phyloP scores from a whole-genome alignment of 2,329 filamentous ascomycete species.

The Scortechinia acanthostroma region DNA sequence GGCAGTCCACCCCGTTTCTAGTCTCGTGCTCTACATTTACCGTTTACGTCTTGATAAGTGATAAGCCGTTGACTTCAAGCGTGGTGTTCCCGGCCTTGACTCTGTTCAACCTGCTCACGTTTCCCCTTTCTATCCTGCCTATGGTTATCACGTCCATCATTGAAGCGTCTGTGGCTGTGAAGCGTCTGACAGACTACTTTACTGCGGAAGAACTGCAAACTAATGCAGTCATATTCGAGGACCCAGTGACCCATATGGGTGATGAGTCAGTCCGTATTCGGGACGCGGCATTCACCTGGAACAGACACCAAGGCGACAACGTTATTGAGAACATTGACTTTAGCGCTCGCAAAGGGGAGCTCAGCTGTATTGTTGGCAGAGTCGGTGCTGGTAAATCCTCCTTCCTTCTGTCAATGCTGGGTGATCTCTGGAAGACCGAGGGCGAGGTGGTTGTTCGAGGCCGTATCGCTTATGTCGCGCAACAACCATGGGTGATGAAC shows the following conservation, averaged over 20 bases:
- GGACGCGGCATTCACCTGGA: conserved; percentile 69
- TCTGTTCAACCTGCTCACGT: conserved; percentile 69
- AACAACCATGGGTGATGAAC: conserved; percentile 63
- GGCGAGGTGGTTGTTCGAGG: conserved; percentile 64
- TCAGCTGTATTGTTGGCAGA: conserved; percentile 65
- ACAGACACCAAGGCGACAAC: conserved; percentile 46
- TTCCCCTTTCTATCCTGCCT: conserved; percentile 65
- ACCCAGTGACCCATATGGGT: conserved; percentile 49
- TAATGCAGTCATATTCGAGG: conserved; percentile 54
- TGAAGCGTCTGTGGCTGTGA: conserved; percentile 65
- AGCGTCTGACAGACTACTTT: conserved; percentile 60
- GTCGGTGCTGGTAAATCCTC: conserved; percentile 71
- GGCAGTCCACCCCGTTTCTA: conserved; percentile 71
- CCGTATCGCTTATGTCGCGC: conserved; percentile 51
- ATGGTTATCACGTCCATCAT: conserved; percentile 76
- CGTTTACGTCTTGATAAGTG: conserved; percentile 61
- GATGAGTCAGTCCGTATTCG: conserved; percentile 62
- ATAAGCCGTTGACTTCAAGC: conserved; percentile 61
- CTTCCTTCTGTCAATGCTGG: conserved; percentile 61
- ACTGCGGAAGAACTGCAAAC: conserved; percentile 63
- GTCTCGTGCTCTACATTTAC: conserved; percentile 72
- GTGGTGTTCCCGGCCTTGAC: conserved; percentile 72
- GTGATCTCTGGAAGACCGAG: conserved; percentile 64
- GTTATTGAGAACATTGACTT: conserved; percentile 65
- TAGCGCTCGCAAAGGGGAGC: conserved; percentile 62